Percentiles rank a stretch among this genome's conserved stretches.
phyloP scores from a whole-genome alignment of 148 eudicot species.

The Camellia sinensis region DNA sequence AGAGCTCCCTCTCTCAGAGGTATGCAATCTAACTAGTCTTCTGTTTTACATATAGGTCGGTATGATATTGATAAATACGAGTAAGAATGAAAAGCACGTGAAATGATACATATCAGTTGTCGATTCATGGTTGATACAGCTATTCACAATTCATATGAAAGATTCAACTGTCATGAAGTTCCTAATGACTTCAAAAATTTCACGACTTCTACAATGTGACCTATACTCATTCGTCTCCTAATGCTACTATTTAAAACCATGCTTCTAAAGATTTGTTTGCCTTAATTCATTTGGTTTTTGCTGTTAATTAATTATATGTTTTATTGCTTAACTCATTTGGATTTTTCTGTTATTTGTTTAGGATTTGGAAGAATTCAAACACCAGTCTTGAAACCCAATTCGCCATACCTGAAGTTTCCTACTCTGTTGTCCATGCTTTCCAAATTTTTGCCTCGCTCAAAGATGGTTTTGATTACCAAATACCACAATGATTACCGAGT shows the following conservation, averaged over 20 bases:
- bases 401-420: conserved; percentile 44
- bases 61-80: no score
- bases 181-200: no score
- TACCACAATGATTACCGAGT: conserved; percentile 38
- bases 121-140: no score
- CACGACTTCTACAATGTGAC: no score
- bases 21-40: neutral
- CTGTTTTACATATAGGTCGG: neutral
- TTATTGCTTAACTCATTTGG: no score
- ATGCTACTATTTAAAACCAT: no score
- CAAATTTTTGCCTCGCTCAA: conserved; percentile 23
- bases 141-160: no score
- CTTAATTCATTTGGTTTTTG: neutral
- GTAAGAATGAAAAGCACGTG: no score
- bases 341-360: neutral
- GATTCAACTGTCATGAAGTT: no score
- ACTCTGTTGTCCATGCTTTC: conserved; percentile 30
- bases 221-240: no score
- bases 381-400: conserved; percentile 20
- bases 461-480: conserved; percentile 35
- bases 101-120: no score
- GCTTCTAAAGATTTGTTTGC: no score
- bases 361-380: conserved; percentile 13
- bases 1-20: neutral
- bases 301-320: neutral